These are phyloP conservation scores for Striga hermonthica DNA, from an alignment of 305 asterid species.

Conservation along the genomic window DNA sequence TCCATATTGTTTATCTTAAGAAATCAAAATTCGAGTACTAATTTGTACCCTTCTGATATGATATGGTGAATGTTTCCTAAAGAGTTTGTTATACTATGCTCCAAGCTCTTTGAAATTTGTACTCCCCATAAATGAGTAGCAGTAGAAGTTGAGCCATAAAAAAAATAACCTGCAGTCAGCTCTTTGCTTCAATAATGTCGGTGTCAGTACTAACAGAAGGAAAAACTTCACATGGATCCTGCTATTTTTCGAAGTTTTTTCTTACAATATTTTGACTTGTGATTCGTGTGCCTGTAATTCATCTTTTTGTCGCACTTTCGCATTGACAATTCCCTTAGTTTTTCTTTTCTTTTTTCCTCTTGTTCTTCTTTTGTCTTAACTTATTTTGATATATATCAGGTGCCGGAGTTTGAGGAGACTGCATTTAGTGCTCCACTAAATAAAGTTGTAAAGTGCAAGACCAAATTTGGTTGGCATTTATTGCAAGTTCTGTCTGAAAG, in stretches of 20 bases:
- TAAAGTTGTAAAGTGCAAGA: conserved; percentile 75
- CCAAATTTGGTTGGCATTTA: conserved; percentile 91
- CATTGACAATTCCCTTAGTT: conserved; percentile 18
- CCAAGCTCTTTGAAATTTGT: neutral
- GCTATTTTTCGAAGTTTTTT: neutral
- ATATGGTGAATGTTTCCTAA: neutral
- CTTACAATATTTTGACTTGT: conserved; percentile 2
- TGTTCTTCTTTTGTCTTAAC: neutral
- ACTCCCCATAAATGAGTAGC: neutral
- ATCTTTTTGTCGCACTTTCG: conserved; percentile 16
- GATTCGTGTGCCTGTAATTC: neutral
- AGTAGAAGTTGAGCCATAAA: neutral
- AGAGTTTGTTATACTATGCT: neutral
- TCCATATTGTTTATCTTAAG: conserved; percentile 9
- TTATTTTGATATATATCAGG: conserved; percentile 46
- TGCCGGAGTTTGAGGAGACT: conserved; percentile 94
- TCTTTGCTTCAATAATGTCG: neutral
- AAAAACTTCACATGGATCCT: neutral
- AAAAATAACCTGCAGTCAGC: neutral
- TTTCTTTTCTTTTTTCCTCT: conserved; percentile 2
- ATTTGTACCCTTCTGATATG: neutral
- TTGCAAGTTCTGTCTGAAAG: conserved; percentile 94
- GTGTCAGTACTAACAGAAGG: neutral
- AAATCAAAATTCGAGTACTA: conserved; percentile 4
- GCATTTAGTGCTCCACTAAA: conserved; percentile 76